These are phyloP conservation scores for Rubia occidens DNA, from an alignment of 305 asterid species.

Conservation along the genomic window DNA sequence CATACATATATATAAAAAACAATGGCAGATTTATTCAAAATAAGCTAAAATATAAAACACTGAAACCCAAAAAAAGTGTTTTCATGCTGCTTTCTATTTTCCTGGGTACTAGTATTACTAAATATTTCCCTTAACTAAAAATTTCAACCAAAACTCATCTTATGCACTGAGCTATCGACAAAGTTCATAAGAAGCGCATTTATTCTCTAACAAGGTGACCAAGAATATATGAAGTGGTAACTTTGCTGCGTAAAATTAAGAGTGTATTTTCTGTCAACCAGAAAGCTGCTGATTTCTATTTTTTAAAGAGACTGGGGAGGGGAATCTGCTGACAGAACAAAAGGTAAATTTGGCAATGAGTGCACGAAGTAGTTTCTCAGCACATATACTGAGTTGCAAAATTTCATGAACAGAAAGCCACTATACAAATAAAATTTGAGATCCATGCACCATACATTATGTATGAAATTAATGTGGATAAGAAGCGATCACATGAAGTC, in stretches of 20 bases:
- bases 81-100: neutral
- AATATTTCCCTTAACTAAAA: neutral
- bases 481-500: neutral
- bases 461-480: neutral
- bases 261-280: neutral
- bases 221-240: neutral
- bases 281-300: neutral
- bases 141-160: neutral
- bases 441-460: neutral
- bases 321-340: neutral
- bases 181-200: neutral
- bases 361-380: neutral
- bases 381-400: neutral
- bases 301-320: neutral
- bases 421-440: neutral
- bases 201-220: neutral
- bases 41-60: neutral
- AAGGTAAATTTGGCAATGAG: neutral
- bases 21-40: neutral
- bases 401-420: neutral
- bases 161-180: neutral
- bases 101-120: neutral
- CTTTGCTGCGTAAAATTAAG: neutral
- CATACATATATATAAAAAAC: no score
- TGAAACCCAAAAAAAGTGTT: slow-evolving; percentile 10